Percentiles rank a stretch among this genome's conserved stretches.
These are phyloP conservation scores for Astrothelium subdiscretum DNA, from an alignment of 495 filamentous ascomycete genomes.

Conservation along the genomic window DNA sequence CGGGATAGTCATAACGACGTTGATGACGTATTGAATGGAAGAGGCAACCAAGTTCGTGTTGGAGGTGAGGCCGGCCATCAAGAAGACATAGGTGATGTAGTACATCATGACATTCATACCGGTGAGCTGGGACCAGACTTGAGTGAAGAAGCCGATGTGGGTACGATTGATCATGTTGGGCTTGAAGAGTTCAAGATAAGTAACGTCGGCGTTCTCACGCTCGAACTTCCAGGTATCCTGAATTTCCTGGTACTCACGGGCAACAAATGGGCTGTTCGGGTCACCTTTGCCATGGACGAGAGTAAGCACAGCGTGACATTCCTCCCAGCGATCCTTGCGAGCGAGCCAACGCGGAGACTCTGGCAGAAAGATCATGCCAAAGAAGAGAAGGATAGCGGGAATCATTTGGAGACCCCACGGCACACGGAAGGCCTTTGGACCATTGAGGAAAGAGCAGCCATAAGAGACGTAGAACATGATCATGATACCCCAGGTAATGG, in stretches of 20 bases:
- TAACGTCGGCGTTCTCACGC: conserved; percentile 46
- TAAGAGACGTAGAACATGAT: conserved; percentile 79
- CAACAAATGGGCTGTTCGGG: conserved; percentile 47
- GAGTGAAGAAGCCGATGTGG: conserved; percentile 62
- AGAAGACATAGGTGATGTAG: conserved; percentile 34
- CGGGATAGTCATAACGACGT: conserved; percentile 39
- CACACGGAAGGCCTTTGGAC: conserved; percentile 52
- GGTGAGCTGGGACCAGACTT: conserved; percentile 76
- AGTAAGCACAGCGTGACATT: conserved; percentile 49
- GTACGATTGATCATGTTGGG: conserved; percentile 65
- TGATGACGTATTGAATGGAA: conserved; percentile 65
- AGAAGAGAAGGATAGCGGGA: conserved; percentile 52
- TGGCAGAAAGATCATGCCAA: conserved; percentile 53
- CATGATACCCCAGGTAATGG: conserved; percentile 52
- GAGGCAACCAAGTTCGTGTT: conserved; percentile 52
- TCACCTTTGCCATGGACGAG: conserved; percentile 60
- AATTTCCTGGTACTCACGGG: conserved; percentile 58
- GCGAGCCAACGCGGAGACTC: conserved; percentile 73
- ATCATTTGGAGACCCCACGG: conserved; percentile 72
- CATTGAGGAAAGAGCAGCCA: conserved; percentile 54
- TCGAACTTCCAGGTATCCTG: conserved; percentile 59
- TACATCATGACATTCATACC: conserved; percentile 86
- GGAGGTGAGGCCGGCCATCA: conserved; percentile 12
- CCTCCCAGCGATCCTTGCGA: conserved; percentile 62
- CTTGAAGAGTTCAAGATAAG: conserved; percentile 57